Evolutionary conservation across 2,329 filamentous ascomycete genomes (phyloP).

Genomic region (Paracorniculantispora psalliotae): DNA sequence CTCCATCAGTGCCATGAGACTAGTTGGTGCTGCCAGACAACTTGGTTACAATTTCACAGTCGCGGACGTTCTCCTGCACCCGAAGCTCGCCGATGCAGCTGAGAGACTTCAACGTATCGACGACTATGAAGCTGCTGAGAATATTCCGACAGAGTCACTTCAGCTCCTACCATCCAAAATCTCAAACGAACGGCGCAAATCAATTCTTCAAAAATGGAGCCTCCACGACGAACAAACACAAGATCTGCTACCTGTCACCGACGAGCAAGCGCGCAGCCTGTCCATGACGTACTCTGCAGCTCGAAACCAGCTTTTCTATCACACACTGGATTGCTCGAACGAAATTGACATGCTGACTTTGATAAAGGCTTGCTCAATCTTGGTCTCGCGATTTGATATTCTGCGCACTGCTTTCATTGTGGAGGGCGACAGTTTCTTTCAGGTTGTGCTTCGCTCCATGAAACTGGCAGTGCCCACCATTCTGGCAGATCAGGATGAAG

Average conservation of each 20-base stretch:
- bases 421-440: not conserved
- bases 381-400: not conserved
- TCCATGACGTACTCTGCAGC: slow-evolving; percentile 3
- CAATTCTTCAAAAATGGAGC: slow-evolving; percentile 43
- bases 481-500: not conserved
- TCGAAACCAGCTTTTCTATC: slow-evolving; percentile 2
- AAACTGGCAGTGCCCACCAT: not conserved
- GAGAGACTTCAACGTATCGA: slow-evolving; percentile 25
- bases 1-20: slow-evolving; percentile 33
- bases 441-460: not conserved
- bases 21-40: slow-evolving; percentile 27
- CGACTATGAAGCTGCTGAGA: slow-evolving; percentile 28
- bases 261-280: slow-evolving; percentile 1
- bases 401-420: slow-evolving; percentile 8
- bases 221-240: slow-evolving; percentile 39
- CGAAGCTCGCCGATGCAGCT: slow-evolving; percentile 36
- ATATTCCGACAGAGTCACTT: not conserved
- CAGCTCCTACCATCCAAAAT: not conserved
- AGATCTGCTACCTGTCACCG: not conserved
- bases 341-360: not conserved
- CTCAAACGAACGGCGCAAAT: slow-evolving; percentile 33
- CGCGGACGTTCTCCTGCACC: slow-evolving; percentile 21
- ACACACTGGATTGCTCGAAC: not conserved
- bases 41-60: slow-evolving; percentile 22
- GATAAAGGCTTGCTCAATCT: not conserved